Evolutionary conservation across 768 basidiomycete genomes (phyloP).

Genomic region (Xanthoconium purpureum): DNA sequence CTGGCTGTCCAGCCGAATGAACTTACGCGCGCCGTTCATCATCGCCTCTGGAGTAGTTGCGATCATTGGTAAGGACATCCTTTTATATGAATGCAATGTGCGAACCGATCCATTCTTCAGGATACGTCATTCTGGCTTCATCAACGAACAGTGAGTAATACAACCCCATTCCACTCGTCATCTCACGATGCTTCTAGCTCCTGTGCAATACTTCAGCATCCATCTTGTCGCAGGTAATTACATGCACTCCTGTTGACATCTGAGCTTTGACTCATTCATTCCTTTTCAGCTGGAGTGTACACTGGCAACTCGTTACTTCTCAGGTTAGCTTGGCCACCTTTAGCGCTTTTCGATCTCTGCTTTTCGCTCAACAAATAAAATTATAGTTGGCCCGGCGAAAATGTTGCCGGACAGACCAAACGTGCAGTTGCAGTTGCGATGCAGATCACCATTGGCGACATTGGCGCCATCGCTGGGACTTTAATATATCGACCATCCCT

Average conservation of each 20-base stretch:
- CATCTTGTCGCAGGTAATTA: slow-evolving; percentile 43
- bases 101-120: slow-evolving; percentile 25
- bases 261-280: not conserved
- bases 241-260: not conserved
- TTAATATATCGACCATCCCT: slow-evolving; percentile 54
- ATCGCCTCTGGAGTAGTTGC: slow-evolving; percentile 47
- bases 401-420: slow-evolving; percentile 68
- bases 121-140: slow-evolving; percentile 55
- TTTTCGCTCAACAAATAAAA: not conserved
- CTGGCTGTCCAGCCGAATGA: slow-evolving; percentile 47
- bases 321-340: slow-evolving; percentile 35
- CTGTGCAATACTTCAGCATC: slow-evolving; percentile 55
- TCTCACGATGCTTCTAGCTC: slow-evolving; percentile 32
- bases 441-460: slow-evolving; percentile 63
- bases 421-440: slow-evolving; percentile 59
- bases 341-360: not conserved
- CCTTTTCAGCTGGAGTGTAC: slow-evolving; percentile 45
- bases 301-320: slow-evolving; percentile 56
- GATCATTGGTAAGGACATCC: slow-evolving; percentile 42
- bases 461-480: slow-evolving; percentile 56
- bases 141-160: slow-evolving; percentile 40
- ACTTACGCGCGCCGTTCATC: slow-evolving; percentile 51
- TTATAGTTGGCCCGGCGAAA: slow-evolving; percentile 56
- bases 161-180: not conserved
- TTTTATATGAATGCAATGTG: not conserved